Evolutionary conservation across 306 rosid species (phyloP), one percentile per base, ranked within the genome.

Genomic region (Oxytropis ochrocephala): DNA sequence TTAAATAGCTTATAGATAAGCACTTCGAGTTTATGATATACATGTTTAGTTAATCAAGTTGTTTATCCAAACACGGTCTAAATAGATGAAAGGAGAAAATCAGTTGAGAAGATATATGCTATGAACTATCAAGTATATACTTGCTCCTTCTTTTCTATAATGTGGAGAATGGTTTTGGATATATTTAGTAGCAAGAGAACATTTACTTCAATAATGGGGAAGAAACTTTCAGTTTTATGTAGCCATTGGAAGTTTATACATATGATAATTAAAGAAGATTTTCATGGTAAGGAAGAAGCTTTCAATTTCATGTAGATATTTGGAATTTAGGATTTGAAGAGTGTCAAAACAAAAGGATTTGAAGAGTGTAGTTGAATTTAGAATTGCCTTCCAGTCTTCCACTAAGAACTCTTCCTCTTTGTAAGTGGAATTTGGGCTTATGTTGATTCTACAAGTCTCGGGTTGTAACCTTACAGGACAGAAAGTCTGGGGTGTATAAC

Each of bases 341-440:
- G n/a, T n/a, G n/a, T n/a, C n/a, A n/a, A n/a, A n/a, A n/a, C n/a
- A n/a, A n/a, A n/a, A n/a, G n/a, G n/a, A n/a, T 57, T 49, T 11
- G 27, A 70, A 12, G 39, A 64, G 47, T 56, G 68, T 47, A 63
- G 7, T 53, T 63, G 56, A 53, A 43, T 61, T 61, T 14, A 63
- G 54, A 52, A 10, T 48, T 17, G 19, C 18, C 8, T 14, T 51
- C 53, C 38, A 32, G 19, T n/a, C 8, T 14, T 51, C 53, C 38
- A 32, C 46, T 42, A 12, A 32, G 12, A 12, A 43, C 49, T 9
- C 16, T 41, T 46, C 51, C 44, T 7, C 29, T 51, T 64, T 57
- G 44, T 39, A 2, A 48, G 11, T 27, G 19, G 69, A 24, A 39
- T 0, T 51, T 47, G 48, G n/a, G 16, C 6, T 27, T 33, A 65